Evolutionary conservation across 164 flowering plant species (phyloP).

Genomic region (Aristolochia contorta): DNA sequence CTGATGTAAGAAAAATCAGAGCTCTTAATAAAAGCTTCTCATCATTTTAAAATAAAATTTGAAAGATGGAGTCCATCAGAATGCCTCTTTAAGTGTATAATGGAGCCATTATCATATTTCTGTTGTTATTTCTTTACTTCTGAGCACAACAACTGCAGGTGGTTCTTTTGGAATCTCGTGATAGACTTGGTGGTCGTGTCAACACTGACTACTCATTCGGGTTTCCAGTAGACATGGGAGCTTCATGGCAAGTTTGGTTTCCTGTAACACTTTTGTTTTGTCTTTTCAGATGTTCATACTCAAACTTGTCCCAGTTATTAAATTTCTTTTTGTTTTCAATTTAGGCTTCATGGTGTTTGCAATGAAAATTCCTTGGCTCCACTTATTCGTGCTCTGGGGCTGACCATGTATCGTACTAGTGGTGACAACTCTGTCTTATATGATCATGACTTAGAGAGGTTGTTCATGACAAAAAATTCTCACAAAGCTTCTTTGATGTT

Average conservation of each 20-base stretch:
- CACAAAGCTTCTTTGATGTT: neutral
- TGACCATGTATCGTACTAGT: constrained; percentile 81
- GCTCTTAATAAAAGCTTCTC: no score
- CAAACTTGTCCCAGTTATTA: neutral
- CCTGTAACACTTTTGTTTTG: constrained; percentile 1
- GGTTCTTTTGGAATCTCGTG: constrained; percentile 70
- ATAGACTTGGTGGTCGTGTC: constrained; percentile 86
- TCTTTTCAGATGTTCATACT: neutral
- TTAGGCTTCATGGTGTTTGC: constrained; percentile 95
- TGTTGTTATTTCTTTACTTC: neutral
- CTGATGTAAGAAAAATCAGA: no score
- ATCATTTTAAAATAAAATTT: no score
- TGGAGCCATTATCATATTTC: neutral
- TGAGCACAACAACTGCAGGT: constrained; percentile 30
- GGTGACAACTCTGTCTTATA: constrained; percentile 84
- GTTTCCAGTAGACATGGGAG: constrained; percentile 91
- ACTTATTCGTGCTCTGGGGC: constrained; percentile 66
- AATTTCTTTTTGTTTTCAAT: neutral
- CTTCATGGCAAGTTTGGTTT: constrained; percentile 56
- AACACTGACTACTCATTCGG: constrained; percentile 91
- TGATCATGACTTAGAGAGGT: constrained; percentile 96
- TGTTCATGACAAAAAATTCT: constrained; percentile 2
- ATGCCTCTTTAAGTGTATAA: no score
- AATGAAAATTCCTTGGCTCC: constrained; percentile 96
- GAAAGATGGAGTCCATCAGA: no score